A percentile compares a stretch with the other conserved stretches of the same genome.
phyloP scores from a whole-genome alignment of 2,329 filamentous ascomycete genomes.

The Dryadomyces quercus-mongolicae region DNA sequence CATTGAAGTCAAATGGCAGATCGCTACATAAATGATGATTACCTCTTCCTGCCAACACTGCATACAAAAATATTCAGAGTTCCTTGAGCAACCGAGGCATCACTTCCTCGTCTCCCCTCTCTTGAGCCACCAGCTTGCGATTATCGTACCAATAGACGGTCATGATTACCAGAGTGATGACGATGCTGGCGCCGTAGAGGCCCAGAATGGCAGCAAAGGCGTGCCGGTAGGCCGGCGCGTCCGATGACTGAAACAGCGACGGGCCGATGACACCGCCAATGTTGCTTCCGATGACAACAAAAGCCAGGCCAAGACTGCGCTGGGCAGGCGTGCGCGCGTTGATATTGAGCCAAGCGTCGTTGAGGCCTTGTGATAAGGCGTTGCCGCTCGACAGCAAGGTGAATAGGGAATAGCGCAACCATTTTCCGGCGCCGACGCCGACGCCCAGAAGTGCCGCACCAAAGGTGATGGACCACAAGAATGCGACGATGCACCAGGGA shows the following conservation, averaged over 20 bases:
- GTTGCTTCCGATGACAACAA: constrained; percentile 1
- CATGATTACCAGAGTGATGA: not conserved
- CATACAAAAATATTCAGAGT: too few species aligned
- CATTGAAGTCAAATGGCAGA: too few species aligned
- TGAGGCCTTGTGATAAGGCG: not conserved
- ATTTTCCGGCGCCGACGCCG: not conserved
- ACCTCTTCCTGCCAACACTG: too few species aligned
- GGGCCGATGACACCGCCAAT: not conserved
- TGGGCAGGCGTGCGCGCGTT: not conserved
- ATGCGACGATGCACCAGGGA: not conserved
- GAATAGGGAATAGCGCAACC: constrained; percentile 1
- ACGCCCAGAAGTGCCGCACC: not conserved
- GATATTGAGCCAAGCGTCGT: constrained; percentile 1
- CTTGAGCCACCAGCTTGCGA: not conserved
- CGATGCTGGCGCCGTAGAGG: not conserved
- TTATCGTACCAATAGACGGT: not conserved
- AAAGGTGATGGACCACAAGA: not conserved
- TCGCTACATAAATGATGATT: too few species aligned
- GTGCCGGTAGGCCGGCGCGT: not conserved
- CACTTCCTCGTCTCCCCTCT: too few species aligned
- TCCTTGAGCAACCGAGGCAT: too few species aligned
- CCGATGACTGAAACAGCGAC: not conserved
- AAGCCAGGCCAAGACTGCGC: not conserved
- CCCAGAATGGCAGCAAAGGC: not conserved
- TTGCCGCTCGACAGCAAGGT: not conserved